Base-by-base conservation (phyloP, 2,329 filamentous ascomycete genomes). In the Penicillium sp. region DNA sequence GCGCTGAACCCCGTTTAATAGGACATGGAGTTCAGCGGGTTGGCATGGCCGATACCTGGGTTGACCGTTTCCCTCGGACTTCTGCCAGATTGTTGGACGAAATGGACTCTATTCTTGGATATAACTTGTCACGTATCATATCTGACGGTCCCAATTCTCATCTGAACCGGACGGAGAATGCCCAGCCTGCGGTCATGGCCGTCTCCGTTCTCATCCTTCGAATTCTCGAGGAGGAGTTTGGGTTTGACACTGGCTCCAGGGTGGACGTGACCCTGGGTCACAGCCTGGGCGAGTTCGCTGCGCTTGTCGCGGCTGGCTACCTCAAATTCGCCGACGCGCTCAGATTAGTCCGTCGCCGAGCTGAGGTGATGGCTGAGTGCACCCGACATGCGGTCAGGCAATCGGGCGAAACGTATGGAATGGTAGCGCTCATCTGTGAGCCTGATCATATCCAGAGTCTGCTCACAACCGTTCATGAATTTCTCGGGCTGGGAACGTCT, bases 171-270 rank as follows among this genome's bases (percentile, higher is more conserved):
- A 96, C 92, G 4, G 82, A 87, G 57, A 91, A 95, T 66, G 88
- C 92, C 3, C 92, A 97, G 70, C 92, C 92, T 1, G 91, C 92
- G 61, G 95, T 96, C 70, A 95, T 97, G 89, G 89, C 90, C 12
- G 93, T 89, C 3, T 95, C 89, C 25, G 84, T 96, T 65, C 80
- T 95, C 51, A 95, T 96, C 64, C 79, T 96, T 47, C 86, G 88
- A 48, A 84, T 96, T 52, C 79, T 97, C 55, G 89, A 96, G 73
- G 76, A 81, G 53, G 88, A 95, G 58, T 96, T 92, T 66, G 83
- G 80, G 35, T 95, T 96, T 72, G 77, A 81, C 49, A 80, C 84
- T 6, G 72, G 76, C 7, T 81, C 87, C 48, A 79, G 85, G 51
- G 84, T 90, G 38, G 88, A 95, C 71, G 83, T 95, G 31, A 88